Base-by-base conservation (phyloP, 108 stramenopile genomes). In the Skeletonema costatum region DNA sequence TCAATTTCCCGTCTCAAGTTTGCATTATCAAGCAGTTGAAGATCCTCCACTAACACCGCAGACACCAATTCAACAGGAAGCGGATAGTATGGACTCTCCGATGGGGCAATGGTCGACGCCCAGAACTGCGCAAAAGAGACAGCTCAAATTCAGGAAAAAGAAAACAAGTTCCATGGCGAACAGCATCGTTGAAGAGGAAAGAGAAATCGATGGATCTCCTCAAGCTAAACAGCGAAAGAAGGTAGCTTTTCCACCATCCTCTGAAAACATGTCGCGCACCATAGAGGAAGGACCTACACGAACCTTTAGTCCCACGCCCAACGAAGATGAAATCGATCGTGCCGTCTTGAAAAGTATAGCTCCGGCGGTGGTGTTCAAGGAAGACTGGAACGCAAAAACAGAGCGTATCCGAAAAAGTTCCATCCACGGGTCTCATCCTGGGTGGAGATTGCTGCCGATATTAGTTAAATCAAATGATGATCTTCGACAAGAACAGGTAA, bases 381-480 rank as follows among this genome's bases (percentile, higher is more conserved):
- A 99, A 87, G 86, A 88, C 38, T 99, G 97, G 97, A 77, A 81
- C 44, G 86, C 87, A 17, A 98, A 97, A 76, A 89, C 94, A 60
- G 95, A 94, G 35, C 90, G 97, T 36, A 65, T 98, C 12, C 84
- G 96, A 39, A 74, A 86, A 10, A 84, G 82, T 32, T 96, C 93
- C 39, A 84, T 86, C 19, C 92, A 86, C 60, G 97, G 97, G n/a
- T 83, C 85, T 31, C 85, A 90, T 77, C 90, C 95, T 39, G 92
- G 93, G 25, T 98, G 98, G 97, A 84, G 94, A 48, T 74, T 99
- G 17, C 75, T 97, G 44, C 97, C 97, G 30, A 87, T 99, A 60
- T 87, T 99, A 46, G 89, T 99, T 32, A 99, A 99, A 85, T 90
- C 93, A 50, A 97, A 98, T 71, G 99, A 98, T 73, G 99, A 99